phyloP scores from a whole-genome alignment of 176 grass and related monocot species.

The Alloteropsis semialata region DNA sequence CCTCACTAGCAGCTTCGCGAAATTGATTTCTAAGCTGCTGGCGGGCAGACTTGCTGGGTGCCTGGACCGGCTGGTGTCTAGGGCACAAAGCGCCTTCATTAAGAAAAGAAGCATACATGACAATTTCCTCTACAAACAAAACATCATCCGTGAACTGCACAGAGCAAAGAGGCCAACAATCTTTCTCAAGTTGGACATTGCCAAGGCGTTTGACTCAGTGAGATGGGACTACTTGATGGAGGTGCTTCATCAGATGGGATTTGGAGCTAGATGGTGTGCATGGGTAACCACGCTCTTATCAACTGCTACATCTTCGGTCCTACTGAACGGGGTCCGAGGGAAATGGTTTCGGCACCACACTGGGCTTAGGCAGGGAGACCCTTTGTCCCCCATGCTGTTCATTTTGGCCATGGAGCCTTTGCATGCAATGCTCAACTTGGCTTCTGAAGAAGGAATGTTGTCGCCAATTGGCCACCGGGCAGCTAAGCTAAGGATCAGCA shows the following conservation, averaged over 20 bases:
- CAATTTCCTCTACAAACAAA: background rate
- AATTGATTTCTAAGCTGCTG: background rate
- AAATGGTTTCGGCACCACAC: background rate
- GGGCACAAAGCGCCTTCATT: background rate
- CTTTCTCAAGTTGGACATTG: background rate
- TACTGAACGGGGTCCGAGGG: background rate
- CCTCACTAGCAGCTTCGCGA: background rate
- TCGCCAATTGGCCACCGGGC: background rate
- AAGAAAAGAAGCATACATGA: background rate
- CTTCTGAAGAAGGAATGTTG: too few relatives aligned
- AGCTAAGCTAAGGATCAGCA: background rate
- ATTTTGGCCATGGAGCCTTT: background rate
- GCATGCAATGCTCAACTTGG: background rate
- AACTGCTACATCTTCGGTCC: background rate
- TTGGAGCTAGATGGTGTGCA: background rate
- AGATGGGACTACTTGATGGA: background rate
- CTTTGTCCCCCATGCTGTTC: background rate
- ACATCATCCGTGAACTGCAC: background rate
- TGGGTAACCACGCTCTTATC: too few relatives aligned
- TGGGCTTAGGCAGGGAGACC: background rate
- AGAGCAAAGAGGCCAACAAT: too few relatives aligned
- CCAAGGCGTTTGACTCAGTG: background rate
- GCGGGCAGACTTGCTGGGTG: fast-evolving
- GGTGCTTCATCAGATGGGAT: background rate
- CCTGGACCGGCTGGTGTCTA: background rate